Evolutionary conservation across 805 yeast genomes (phyloP).

Genomic region (Yarrowia keelungensis): DNA sequence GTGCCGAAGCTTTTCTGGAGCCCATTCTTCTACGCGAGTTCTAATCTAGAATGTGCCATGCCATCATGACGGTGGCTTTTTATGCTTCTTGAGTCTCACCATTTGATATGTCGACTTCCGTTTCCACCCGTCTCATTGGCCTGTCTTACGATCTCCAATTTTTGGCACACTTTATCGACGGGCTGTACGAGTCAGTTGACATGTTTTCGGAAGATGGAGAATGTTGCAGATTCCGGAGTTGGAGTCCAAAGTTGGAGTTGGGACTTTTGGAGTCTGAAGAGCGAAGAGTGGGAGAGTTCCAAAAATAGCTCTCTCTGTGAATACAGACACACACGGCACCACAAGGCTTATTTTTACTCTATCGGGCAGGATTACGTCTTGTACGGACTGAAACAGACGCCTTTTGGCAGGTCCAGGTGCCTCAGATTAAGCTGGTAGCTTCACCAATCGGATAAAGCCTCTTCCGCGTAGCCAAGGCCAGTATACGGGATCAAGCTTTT

Average conservation of each 20-base stretch:
- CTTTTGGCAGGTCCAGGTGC: neutral
- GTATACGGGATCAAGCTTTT: constrained; percentile 4
- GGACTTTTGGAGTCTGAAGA: neutral
- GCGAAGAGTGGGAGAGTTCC: neutral
- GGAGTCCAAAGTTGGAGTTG: neutral
- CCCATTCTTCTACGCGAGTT: neutral
- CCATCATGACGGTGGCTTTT: neutral
- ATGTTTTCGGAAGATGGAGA: neutral
- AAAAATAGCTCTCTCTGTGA: constrained; percentile 7
- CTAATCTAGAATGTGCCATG: neutral
- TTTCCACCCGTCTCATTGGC: neutral
- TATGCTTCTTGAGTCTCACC: neutral
- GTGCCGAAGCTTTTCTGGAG: no score
- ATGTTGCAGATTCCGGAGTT: constrained; percentile 13
- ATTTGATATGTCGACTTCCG: no score
- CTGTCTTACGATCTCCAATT: neutral
- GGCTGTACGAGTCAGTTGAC: constrained; percentile 23
- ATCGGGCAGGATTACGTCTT: neutral
- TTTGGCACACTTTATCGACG: neutral
- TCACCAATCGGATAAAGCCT: neutral
- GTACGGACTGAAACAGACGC: neutral
- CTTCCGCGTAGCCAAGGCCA: neutral
- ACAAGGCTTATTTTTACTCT: neutral
- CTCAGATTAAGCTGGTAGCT: neutral
- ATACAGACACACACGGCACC: constrained; percentile 5